Percentiles rank a stretch among this genome's conserved stretches.
These are phyloP conservation scores for Inga oerstediana DNA, from an alignment of 306 rosid genomes.

Conservation along the genomic window DNA sequence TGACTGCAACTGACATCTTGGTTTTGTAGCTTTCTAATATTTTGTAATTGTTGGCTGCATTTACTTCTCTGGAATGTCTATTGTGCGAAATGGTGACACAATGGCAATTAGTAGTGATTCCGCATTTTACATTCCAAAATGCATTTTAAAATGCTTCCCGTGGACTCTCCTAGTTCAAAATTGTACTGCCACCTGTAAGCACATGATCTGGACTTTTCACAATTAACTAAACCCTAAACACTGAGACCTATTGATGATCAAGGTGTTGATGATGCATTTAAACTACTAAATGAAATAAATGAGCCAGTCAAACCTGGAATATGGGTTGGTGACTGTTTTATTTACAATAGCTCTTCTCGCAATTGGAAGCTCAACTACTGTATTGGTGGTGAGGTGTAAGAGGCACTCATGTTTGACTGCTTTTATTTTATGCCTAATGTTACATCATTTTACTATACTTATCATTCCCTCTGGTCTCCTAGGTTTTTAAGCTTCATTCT, in stretches of 20 bases:
- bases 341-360: slow-evolving; percentile 67
- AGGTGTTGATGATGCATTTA: slow-evolving; percentile 72
- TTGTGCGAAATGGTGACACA: slow-evolving; percentile 73
- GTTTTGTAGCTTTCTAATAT: background rate
- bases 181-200: background rate
- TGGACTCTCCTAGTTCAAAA: background rate
- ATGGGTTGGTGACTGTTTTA: slow-evolving; percentile 79
- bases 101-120: slow-evolving; percentile 60
- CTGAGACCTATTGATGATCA: slow-evolving; percentile 58
- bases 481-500: background rate
- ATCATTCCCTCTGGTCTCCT: background rate
- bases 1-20: slow-evolving; percentile 1
- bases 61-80: slow-evolving; percentile 52
- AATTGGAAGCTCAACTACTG: slow-evolving; percentile 70
- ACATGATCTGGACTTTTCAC: background rate
- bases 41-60: background rate
- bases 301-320: slow-evolving; percentile 69
- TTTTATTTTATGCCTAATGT: slow-evolving; percentile 1
- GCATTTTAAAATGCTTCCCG: slow-evolving; percentile 45
- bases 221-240: background rate
- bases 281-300: slow-evolving; percentile 64
- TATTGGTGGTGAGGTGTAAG: slow-evolving; percentile 69
- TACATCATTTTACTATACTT: background rate
- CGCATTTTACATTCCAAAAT: slow-evolving; percentile 66
- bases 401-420: background rate